Percentiles rank a stretch among this genome's conserved stretches.
Conservation (phyloP, 2,329 filamentous ascomycete genomes). For the Chaetomium sp. region DNA sequence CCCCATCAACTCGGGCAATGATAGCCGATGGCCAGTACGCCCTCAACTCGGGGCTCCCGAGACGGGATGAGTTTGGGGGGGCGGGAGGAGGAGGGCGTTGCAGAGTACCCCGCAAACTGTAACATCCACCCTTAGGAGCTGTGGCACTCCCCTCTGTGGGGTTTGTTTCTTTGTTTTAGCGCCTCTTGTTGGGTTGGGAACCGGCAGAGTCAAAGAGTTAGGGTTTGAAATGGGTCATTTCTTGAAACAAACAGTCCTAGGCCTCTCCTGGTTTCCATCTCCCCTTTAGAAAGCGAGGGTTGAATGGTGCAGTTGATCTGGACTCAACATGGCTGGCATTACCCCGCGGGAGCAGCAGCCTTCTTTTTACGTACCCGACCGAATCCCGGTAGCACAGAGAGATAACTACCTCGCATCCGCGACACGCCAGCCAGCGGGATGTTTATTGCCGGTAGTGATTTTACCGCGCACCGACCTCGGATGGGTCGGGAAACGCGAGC, state of each 20-base stretch:
- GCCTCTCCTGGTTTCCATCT: too few relatives aligned
- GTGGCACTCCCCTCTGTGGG: background rate
- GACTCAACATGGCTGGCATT: background rate
- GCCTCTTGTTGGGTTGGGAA: background rate
- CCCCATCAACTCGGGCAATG: background rate
- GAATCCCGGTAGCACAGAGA: background rate
- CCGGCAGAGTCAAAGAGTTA: background rate
- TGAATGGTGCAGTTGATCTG: background rate
- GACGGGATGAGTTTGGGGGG: background rate
- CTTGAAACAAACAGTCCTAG: too few relatives aligned
- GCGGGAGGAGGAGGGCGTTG: background rate
- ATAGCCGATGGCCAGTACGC: background rate
- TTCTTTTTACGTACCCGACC: slow-evolving; percentile 9
- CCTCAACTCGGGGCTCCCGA: background rate
- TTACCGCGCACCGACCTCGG: slow-evolving; percentile 1
- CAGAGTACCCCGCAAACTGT: background rate
- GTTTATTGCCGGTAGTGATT: background rate
- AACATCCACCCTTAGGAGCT: background rate
- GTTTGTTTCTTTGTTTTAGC: background rate
- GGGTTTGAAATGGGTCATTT: background rate
- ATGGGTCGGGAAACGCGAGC: background rate
- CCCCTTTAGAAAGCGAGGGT: background rate
- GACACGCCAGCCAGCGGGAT: too few relatives aligned
- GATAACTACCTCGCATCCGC: too few relatives aligned
- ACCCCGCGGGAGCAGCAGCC: slow-evolving; percentile 5